phyloP scores from a whole-genome alignment of 352 stramenopile genomes.

The Pythium coloratum region DNA sequence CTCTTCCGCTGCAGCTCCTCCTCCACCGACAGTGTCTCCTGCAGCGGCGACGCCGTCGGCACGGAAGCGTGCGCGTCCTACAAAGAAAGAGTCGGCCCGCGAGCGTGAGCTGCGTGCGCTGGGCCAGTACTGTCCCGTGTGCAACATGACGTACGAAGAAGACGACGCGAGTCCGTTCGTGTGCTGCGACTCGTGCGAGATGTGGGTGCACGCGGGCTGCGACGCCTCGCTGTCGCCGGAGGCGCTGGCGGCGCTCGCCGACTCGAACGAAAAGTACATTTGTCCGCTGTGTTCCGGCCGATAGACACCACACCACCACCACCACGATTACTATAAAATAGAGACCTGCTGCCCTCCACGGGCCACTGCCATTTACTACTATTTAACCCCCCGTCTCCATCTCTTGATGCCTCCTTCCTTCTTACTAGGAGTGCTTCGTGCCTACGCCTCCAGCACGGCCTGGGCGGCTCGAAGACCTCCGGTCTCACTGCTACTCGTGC shows the following conservation, averaged over 20 bases:
- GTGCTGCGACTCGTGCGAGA: constrained; percentile 88
- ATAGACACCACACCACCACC: constrained; percentile 23
- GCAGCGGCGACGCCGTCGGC: constrained; percentile 21
- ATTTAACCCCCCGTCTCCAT: constrained; percentile 8
- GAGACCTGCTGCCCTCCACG: background rate
- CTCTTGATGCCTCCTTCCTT: no score
- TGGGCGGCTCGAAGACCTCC: constrained; percentile 8
- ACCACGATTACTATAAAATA: background rate
- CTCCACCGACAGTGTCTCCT: constrained; percentile 11
- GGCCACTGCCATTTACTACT: constrained; percentile 8
- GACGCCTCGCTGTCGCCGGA: constrained; percentile 69
- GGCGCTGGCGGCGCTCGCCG: constrained; percentile 57
- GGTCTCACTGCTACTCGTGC: background rate
- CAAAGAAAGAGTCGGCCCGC: constrained; percentile 67
- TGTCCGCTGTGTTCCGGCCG: constrained; percentile 72
- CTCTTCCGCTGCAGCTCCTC: constrained; percentile 19
- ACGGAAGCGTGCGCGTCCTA: constrained; percentile 48
- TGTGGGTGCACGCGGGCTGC: constrained; percentile 83
- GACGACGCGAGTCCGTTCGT: constrained; percentile 85
- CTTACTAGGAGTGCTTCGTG: no score
- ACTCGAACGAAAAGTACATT: constrained; percentile 86
- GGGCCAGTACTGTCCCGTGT: constrained; percentile 87
- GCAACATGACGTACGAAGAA: constrained; percentile 83
- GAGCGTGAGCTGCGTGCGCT: constrained; percentile 75
- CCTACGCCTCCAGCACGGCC: constrained; percentile 13